A percentile compares a stretch with the other conserved stretches of the same genome.
These are phyloP conservation scores for Cylindrotheca fusiformis DNA, from an alignment of 108 stramenopile genomes.

Conservation along the genomic window DNA sequence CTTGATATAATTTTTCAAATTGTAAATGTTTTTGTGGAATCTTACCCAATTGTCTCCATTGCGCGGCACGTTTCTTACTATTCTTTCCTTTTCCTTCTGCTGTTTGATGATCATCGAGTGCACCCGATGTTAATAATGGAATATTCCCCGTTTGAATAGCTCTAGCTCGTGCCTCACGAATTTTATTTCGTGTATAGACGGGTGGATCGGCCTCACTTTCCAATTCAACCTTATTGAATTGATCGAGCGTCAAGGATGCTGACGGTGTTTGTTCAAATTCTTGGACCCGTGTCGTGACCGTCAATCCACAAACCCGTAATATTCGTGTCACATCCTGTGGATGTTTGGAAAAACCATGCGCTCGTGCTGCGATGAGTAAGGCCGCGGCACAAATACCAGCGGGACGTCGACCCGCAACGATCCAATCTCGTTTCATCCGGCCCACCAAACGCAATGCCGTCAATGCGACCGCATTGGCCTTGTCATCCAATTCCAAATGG, in stretches of 20 bases:
- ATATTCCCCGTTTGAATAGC: constrained; percentile 73
- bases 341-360: constrained; percentile 90
- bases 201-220: constrained; percentile 91
- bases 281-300: constrained; percentile 81
- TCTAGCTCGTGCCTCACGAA: constrained; percentile 74
- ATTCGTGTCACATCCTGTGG: constrained; percentile 88
- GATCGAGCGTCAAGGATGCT: constrained; percentile 77
- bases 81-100: no score
- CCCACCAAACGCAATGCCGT: constrained; percentile 93
- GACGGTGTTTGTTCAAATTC: constrained; percentile 93
- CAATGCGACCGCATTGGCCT: constrained; percentile 84
- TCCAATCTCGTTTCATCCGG: constrained; percentile 98
- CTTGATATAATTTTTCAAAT: constrained; percentile 31
- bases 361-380: constrained; percentile 91
- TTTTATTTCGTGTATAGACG: constrained; percentile 73
- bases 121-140: constrained; percentile 63
- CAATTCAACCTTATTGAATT: constrained; percentile 75
- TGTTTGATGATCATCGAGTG: constrained; percentile 79
- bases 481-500: constrained; percentile 93
- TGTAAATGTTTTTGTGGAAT: constrained; percentile 38
- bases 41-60: constrained; percentile 42
- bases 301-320: constrained; percentile 89
- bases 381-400: constrained; percentile 98
- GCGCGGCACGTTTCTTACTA: constrained; percentile 23
- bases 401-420: constrained; percentile 95